A percentile compares a stretch with the other conserved stretches of the same genome.
Evolutionary conservation across 306 rosid genomes (phyloP).

Genomic region (Rosa rugosa): DNA sequence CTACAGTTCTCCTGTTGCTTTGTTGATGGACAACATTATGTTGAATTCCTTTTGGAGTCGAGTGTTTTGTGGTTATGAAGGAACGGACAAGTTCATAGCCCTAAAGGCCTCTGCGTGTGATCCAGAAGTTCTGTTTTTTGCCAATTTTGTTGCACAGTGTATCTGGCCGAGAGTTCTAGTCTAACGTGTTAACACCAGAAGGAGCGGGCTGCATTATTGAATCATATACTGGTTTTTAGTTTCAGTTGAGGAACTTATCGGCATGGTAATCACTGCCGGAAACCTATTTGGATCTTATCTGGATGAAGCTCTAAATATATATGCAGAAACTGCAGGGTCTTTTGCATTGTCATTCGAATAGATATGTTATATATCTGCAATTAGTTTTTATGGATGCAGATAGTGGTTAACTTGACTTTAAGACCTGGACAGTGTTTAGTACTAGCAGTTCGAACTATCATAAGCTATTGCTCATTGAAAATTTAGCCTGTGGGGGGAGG

Average conservation of each 20-base stretch:
- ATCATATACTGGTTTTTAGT: conserved; percentile 19
- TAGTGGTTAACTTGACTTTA: conserved; percentile 27
- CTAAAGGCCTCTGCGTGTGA: not conserved
- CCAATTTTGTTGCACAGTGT: conserved; percentile 23
- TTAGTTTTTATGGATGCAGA: conserved; percentile 32
- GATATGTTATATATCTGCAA: conserved; percentile 29
- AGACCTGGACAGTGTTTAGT: conserved; percentile 28
- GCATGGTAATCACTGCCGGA: conserved; percentile 6
- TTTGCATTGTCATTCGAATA: conserved; percentile 21
- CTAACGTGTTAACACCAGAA: conserved; percentile 13
- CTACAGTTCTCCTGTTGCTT: not conserved
- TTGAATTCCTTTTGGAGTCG: not conserved
- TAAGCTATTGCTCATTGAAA: conserved; percentile 24
- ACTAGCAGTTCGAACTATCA: conserved; percentile 26
- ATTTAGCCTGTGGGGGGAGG: conserved; percentile 27
- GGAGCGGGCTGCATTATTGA: not conserved
- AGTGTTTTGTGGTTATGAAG: conserved; percentile 1
- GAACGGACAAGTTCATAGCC: conserved; percentile 15
- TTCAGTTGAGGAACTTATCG: conserved; percentile 18
- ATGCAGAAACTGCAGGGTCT: conserved; percentile 31
- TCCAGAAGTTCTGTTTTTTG: conserved; percentile 12
- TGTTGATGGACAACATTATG: not conserved
- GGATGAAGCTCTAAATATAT: conserved; percentile 24
- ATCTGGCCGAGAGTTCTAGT: not conserved
- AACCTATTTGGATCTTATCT: conserved; percentile 22